phyloP scores from a whole-genome alignment of 1,139 yeast species.

The Geotrichum restrictum region DNA sequence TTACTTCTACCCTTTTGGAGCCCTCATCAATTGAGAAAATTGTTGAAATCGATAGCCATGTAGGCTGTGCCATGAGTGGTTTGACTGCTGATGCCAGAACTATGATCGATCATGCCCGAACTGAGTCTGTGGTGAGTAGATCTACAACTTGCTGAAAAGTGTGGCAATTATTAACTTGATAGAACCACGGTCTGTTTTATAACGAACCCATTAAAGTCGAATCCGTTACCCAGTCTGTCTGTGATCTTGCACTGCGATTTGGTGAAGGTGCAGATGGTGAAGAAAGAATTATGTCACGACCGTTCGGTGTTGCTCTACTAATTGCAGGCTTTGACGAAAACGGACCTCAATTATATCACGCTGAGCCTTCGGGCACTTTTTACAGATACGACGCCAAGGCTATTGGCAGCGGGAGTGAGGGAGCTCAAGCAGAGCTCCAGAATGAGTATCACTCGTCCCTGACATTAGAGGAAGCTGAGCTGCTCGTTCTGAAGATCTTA shows the following conservation, averaged over 20 bases:
- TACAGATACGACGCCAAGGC: slow-evolving; percentile 98
- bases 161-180: slow-evolving; percentile 7
- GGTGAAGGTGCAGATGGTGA: slow-evolving; percentile 99
- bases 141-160: neutral
- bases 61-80: slow-evolving; percentile 99
- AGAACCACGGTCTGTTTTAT: slow-evolving; percentile 79
- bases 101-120: slow-evolving; percentile 97
- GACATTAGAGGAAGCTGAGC: slow-evolving; percentile 91
- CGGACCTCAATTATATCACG: slow-evolving; percentile 93
- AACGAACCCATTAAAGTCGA: slow-evolving; percentile 93
- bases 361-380: slow-evolving; percentile 99
- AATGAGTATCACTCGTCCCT: slow-evolving; percentile 93
- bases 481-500: slow-evolving; percentile 79
- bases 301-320: slow-evolving; percentile 95
- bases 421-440: slow-evolving; percentile 96
- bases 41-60: slow-evolving; percentile 87
- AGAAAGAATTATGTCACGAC: slow-evolving; percentile 95
- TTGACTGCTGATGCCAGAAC: slow-evolving; percentile 97
- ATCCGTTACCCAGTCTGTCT: slow-evolving; percentile 90
- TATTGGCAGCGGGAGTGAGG: slow-evolving; percentile 97
- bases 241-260: slow-evolving; percentile 93
- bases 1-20: slow-evolving; percentile 86
- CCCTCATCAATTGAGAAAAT: slow-evolving; percentile 93
- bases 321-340: slow-evolving; percentile 94
- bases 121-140: slow-evolving; percentile 55